Conservation (phyloP, 2,329 filamentous ascomycete genomes). For the Calonectria crousiana region DNA sequence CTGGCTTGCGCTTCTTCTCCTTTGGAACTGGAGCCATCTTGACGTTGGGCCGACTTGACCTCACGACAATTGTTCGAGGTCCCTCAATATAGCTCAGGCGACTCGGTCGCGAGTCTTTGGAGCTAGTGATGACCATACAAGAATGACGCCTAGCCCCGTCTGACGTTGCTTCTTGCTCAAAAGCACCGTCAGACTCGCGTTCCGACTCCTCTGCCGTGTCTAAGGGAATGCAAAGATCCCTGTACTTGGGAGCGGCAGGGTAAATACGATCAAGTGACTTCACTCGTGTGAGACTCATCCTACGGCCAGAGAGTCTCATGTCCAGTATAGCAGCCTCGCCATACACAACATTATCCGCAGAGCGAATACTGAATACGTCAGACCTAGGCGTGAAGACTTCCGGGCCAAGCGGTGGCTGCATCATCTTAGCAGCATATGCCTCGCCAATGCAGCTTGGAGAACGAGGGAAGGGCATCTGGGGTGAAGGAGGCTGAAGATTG, state of each 20-base stretch:
- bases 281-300: slow-evolving; percentile 45
- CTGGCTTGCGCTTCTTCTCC: slow-evolving; percentile 44
- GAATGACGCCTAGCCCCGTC: slow-evolving; percentile 43
- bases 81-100: slow-evolving; percentile 44
- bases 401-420: slow-evolving; percentile 33
- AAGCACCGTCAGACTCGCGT: slow-evolving; percentile 28
- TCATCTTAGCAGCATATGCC: slow-evolving; percentile 39
- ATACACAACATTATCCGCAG: slow-evolving; percentile 53
- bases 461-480: slow-evolving; percentile 27
- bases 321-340: slow-evolving; percentile 56
- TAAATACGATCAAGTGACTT: slow-evolving; percentile 55
- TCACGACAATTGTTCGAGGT: slow-evolving; percentile 48
- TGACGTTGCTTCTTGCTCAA: slow-evolving; percentile 19
- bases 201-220: slow-evolving; percentile 36
- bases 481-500: slow-evolving; percentile 38
- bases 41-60: slow-evolving; percentile 42
- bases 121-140: slow-evolving; percentile 39
- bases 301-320: slow-evolving; percentile 45
- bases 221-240: slow-evolving; percentile 47
- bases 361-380: slow-evolving; percentile 49
- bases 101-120: slow-evolving; percentile 35
- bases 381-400: slow-evolving; percentile 48
- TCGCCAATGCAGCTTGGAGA: slow-evolving; percentile 53
- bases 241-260: slow-evolving; percentile 45
- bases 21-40: slow-evolving; percentile 46